Base-by-base conservation (phyloP, 192 early-diverging fungal species). In the Haplosporangium gracile region DNA sequence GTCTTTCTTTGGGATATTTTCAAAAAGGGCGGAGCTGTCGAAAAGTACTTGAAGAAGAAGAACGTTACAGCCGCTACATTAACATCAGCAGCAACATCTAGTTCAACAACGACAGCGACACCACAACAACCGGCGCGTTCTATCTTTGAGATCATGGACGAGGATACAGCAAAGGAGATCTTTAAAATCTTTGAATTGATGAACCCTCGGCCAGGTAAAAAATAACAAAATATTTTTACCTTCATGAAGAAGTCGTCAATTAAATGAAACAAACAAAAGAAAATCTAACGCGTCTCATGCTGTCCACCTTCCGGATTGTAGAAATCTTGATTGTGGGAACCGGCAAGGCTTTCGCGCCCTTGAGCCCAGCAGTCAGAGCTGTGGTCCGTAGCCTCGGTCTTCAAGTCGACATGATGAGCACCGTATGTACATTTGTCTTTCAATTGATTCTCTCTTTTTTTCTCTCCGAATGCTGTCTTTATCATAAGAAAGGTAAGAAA, bases 381-480 rank as follows among this genome's bases (percentile, higher is more conserved):
- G 90, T 91, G 72, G 81, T 93, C 47, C 80, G 90, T 43, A 74
- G 88, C 32, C 74, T 92, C 10, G 92, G 92, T 47, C 74, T 93
- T 18, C 92, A 93, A 76, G 90, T 91, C n/a, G 92, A 93, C 69
- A 79, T 88, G 60, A 90, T 92, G 90, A 89, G 89, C 84, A 90
- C 92, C n/a, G 92, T 93, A 90, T 80, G 87, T 80, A 22, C 60
- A 72, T 70, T 38, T 55, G 47, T 70, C 47, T 13, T 15, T 34
- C 38, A 29, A 22, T 26, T 5, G 20, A 29, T 72, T 15, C 10
- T 10, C 38, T 5, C 57, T 45, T 42, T 29, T 26, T 65, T 10
- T 29, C 10, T 24, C n/a, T 36, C 36, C 43, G 34, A 2, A 36
- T 76, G 24, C 20, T 60, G 5, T 34, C 55, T 0, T 63, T 74